A percentile compares a stretch with the other conserved stretches of the same genome.
phyloP scores from a whole-genome alignment of 306 rosid species.

The Acmispon strigosus region DNA sequence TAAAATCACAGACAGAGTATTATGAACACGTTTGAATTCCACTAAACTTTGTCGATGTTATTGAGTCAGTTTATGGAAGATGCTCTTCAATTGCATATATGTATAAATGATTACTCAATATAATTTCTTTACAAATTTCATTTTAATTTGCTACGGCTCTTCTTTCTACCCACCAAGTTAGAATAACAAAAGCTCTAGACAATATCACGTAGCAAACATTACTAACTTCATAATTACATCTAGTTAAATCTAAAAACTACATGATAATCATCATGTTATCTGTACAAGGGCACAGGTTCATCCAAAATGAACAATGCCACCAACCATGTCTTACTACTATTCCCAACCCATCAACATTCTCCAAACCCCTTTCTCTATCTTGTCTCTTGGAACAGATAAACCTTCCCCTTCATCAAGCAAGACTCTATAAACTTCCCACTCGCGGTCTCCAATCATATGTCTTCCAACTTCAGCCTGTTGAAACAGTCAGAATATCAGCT shows the following conservation, averaged over 20 bases:
- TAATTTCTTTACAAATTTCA: conserved; percentile 26
- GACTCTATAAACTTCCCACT: conserved; percentile 88
- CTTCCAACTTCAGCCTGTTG: conserved; percentile 89
- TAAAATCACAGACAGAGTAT: too few relatives aligned
- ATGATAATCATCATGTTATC: conserved; percentile 9
- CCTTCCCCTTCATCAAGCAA: conserved; percentile 85
- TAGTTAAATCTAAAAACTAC: not conserved
- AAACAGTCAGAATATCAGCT: not conserved
- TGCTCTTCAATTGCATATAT: too few relatives aligned
- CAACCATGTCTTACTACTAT: conserved; percentile 14
- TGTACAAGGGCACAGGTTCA: conserved; percentile 22
- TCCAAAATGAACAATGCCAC: conserved; percentile 10
- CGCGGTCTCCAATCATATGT: conserved; percentile 62
- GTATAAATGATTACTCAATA: not conserved
- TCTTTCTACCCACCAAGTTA: conserved; percentile 27
- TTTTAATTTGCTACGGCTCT: conserved; percentile 12
- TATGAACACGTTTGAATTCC: too few relatives aligned
- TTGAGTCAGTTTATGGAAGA: too few relatives aligned
- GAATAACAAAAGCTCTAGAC: not conserved
- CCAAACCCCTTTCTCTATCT: conserved; percentile 73
- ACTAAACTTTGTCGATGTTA: too few relatives aligned
- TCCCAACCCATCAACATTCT: conserved; percentile 98
- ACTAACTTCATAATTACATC: conserved; percentile 7
- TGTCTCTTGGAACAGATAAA: conserved; percentile 38
- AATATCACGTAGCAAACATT: not conserved